A percentile compares a stretch with the other conserved stretches of the same genome.
phyloP scores from a whole-genome alignment of 768 basidiomycete species.

The Lentinula sp. region DNA sequence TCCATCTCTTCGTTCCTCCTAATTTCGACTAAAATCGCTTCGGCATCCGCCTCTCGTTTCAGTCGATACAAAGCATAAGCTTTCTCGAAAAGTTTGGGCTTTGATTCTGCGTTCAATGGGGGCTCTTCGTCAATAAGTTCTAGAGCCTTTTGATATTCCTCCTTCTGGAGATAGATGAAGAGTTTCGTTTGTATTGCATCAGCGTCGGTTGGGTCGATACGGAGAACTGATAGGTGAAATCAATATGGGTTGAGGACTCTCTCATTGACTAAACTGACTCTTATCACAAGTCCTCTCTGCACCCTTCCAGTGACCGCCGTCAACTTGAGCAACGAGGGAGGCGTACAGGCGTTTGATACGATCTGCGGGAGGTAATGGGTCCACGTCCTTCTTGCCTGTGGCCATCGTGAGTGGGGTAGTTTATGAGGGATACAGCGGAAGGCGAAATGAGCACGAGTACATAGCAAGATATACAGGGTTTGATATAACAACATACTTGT shows the following conservation, averaged over 20 bases:
- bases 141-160: conserved; percentile 71
- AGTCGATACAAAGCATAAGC: conserved; percentile 84
- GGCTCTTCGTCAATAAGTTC: conserved; percentile 36
- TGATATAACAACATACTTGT: not conserved
- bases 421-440: too few relatives aligned
- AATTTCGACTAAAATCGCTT: conserved; percentile 40
- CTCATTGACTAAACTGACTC: conserved; percentile 53
- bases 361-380: conserved; percentile 19
- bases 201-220: conserved; percentile 56
- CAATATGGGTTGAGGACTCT: conserved; percentile 9
- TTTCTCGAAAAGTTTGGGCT: conserved; percentile 50
- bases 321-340: conserved; percentile 81
- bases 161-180: conserved; percentile 84
- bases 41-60: conserved; percentile 69
- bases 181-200: conserved; percentile 80
- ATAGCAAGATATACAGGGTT: not conserved
- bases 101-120: not conserved
- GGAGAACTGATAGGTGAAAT: conserved; percentile 50
- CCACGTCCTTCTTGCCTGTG: not conserved
- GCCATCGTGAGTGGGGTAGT: too few relatives aligned
- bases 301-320: conserved; percentile 81
- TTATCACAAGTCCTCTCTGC: conserved; percentile 92
- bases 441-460: too few relatives aligned
- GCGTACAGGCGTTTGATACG: conserved; percentile 59
- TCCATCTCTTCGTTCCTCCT: conserved; percentile 34